phyloP scores from a whole-genome alignment of 2,329 filamentous ascomycete genomes.

The Clarireedia homoeocarpa region DNA sequence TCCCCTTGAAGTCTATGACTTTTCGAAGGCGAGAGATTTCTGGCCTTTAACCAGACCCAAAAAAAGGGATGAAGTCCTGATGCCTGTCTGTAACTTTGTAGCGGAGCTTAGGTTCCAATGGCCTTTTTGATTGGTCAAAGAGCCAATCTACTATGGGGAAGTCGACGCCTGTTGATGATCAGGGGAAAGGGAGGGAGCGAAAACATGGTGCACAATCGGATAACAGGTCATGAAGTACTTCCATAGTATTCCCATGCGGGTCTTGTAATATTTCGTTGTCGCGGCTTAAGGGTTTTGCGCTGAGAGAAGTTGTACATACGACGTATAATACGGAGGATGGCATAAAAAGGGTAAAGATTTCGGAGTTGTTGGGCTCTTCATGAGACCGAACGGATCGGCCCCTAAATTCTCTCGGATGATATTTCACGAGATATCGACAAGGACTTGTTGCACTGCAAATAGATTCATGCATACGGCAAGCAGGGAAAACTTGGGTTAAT shows the following conservation, averaged over 20 bases:
- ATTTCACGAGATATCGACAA: background rate
- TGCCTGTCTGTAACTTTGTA: slow-evolving; percentile 5
- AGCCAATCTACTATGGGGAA: background rate
- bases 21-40: background rate
- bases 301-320: no score
- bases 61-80: slow-evolving; percentile 6
- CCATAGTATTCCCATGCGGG: no score
- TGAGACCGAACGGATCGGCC: no score
- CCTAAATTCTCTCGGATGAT: background rate
- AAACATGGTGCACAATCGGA: background rate
- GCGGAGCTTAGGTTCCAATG: background rate
- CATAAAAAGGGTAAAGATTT: no score
- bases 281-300: no score
- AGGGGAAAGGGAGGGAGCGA: background rate
- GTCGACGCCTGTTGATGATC: background rate
- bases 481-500: background rate
- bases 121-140: background rate
- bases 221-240: no score
- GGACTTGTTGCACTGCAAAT: background rate
- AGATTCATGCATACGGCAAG: background rate
- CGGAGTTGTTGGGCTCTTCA: no score
- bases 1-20: background rate
- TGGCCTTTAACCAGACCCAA: background rate
- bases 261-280: no score
- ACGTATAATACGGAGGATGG: no score